Evolutionary conservation across 2,329 filamentous ascomycete genomes (phyloP).

Genomic region (Talaromyces verruculosus): DNA sequence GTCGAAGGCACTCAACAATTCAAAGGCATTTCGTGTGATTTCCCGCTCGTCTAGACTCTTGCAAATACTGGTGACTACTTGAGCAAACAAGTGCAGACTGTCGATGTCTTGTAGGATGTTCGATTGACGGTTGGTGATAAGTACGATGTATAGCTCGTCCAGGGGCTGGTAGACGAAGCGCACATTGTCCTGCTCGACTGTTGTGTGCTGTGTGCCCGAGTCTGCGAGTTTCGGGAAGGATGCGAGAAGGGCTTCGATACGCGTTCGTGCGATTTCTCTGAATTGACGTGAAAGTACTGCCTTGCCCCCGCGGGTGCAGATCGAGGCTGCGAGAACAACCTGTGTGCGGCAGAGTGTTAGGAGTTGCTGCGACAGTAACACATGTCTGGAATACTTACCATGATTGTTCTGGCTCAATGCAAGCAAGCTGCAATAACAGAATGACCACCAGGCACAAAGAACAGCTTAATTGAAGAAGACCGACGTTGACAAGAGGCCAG

Average conservation of each 20-base stretch:
- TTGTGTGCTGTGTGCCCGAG: constrained; percentile 94
- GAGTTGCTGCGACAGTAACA: neutral
- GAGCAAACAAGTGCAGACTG: constrained; percentile 93
- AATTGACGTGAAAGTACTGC: constrained; percentile 97
- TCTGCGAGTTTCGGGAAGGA: constrained; percentile 98
- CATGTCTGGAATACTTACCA: constrained; percentile 20
- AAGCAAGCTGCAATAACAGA: neutral
- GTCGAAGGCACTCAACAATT: constrained; percentile 93
- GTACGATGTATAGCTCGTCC: constrained; percentile 98
- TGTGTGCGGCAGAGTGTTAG: constrained; percentile 40
- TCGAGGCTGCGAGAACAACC: constrained; percentile 98
- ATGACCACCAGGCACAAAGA: constrained; percentile 20
- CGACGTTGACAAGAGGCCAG: constrained; percentile 1
- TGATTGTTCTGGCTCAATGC: constrained; percentile 17
- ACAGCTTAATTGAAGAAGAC: neutral
- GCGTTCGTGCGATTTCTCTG: constrained; percentile 92
- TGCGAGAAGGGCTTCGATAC: constrained; percentile 93
- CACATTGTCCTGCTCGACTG: constrained; percentile 98
- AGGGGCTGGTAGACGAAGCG: constrained; percentile 99
- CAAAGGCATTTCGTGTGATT: constrained; percentile 91
- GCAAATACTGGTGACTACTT: constrained; percentile 95
- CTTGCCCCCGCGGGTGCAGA: constrained; percentile 97
- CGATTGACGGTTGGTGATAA: constrained; percentile 98
- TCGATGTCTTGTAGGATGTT: constrained; percentile 99
- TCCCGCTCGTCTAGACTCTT: constrained; percentile 94